A percentile compares a stretch with the other conserved stretches of the same genome.
Conservation (phyloP, 371 early-diverging fungal species). For the Thermomucor indicae-seudaticae region DNA sequence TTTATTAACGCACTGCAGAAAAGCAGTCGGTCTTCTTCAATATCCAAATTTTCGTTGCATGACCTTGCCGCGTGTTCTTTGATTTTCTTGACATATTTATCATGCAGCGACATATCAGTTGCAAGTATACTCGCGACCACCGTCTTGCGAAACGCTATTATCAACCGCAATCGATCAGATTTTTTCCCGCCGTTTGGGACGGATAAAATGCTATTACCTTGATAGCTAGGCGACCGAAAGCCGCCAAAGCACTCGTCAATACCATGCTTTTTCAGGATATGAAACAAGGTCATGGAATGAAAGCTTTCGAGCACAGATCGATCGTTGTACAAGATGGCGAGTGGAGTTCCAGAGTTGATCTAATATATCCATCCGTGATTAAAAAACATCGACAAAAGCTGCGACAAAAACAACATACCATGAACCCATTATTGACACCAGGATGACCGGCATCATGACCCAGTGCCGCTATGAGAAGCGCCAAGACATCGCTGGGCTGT, state of each 20-base stretch:
- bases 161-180: not conserved
- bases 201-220: conserved; percentile 17
- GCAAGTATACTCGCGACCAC: conserved; percentile 70
- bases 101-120: conserved; percentile 78
- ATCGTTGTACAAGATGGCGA: conserved; percentile 90
- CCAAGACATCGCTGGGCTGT: conserved; percentile 64
- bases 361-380: no score
- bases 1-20: conserved; percentile 71
- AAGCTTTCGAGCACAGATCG: conserved; percentile 90
- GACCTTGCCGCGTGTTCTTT: conserved; percentile 49
- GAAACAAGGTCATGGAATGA: conserved; percentile 84
- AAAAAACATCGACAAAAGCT: no score
- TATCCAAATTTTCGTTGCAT: conserved; percentile 3
- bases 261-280: conserved; percentile 69
- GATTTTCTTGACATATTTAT: conserved; percentile 67
- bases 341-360: conserved; percentile 70
- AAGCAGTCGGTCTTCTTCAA: conserved; percentile 44
- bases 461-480: conserved; percentile 71
- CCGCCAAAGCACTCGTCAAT: conserved; percentile 33
- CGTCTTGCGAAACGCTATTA: conserved; percentile 60
- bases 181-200: not conserved
- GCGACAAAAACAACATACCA: conserved; percentile 37
- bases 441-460: conserved; percentile 87
- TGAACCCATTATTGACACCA: conserved; percentile 77
- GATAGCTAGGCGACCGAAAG: conserved; percentile 13